phyloP scores from a whole-genome alignment of 192 early-diverging fungal genomes.

The Phycomyces nitens region DNA sequence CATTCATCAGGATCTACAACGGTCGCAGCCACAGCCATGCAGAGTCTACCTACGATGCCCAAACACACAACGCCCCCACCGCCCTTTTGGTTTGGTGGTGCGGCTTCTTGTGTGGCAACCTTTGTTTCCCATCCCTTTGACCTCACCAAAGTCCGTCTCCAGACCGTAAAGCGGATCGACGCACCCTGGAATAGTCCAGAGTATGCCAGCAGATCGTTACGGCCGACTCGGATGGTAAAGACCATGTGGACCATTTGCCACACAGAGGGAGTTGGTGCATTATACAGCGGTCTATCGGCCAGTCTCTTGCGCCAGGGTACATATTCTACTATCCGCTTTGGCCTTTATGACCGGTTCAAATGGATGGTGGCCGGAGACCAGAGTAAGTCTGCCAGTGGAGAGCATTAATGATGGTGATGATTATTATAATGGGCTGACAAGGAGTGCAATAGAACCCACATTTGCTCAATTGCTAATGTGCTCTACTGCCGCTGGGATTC shows the following conservation, averaged over 20 bases:
- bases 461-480: slow-evolving; percentile 39
- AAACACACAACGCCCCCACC: background rate
- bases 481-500: slow-evolving; percentile 43
- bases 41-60: too few relatives aligned
- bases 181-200: slow-evolving; percentile 14
- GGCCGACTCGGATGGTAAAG: slow-evolving; percentile 55
- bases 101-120: slow-evolving; percentile 52
- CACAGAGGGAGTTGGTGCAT: slow-evolving; percentile 60
- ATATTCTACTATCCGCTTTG: slow-evolving; percentile 81
- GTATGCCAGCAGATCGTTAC: slow-evolving; percentile 14
- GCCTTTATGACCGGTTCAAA: slow-evolving; percentile 69
- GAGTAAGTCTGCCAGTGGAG: too few relatives aligned
- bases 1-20: too few relatives aligned
- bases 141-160: slow-evolving; percentile 84
- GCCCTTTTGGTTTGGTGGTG: slow-evolving; percentile 41
- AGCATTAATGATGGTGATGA: too few relatives aligned
- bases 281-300: slow-evolving; percentile 71
- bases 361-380: slow-evolving; percentile 47
- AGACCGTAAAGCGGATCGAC: slow-evolving; percentile 34
- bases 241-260: slow-evolving; percentile 70
- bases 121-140: slow-evolving; percentile 81
- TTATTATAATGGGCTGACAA: too few relatives aligned
- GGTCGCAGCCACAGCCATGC: too few relatives aligned
- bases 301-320: slow-evolving; percentile 72
- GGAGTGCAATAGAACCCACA: slow-evolving; percentile 32